Evolutionary conservation across 768 basidiomycete species (phyloP), one percentile per base, ranked within the genome.

Genomic region (Suillus hirtellus): DNA sequence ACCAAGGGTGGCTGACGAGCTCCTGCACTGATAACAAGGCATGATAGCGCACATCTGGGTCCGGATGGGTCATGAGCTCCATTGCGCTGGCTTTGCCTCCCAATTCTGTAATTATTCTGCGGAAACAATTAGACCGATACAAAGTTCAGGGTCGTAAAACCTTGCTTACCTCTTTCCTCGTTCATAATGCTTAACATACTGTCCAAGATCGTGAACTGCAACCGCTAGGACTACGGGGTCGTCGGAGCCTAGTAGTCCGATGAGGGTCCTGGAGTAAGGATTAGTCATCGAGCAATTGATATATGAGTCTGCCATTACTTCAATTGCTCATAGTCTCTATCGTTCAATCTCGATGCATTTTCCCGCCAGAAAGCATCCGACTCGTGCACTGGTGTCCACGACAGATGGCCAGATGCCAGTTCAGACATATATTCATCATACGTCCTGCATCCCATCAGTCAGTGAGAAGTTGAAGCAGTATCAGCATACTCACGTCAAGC

Each of bases 311-410:
- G 65, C 60, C 67, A 79, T 55, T 64, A 95, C 96, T 90, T 95
- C 63, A 99, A 82, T 64, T 93, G 90, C 69, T 89, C 86, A 67
- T 89, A 83, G 70, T 94, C 90, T 60, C 85, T 86, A 65, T 98
- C 95, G 67, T 95, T 93, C 49, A 99, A 77, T 72, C 87, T 93
- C 8, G 80, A 77, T 5, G 92, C 95, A 71, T 99, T 98, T 79
- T 96, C 95, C 71, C 91, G 93, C 97, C 97, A 99, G 79, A 99
- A 99, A 42, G 94, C 88, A 64, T 98, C 96, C 2, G 93, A 96
- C 72, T 95, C 93, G 71, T 99, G 97, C 11, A 94, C 92, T 14
- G 96, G 96, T 5, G 93, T 89, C 97, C 97, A 99, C 7, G 93
- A 91, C 31, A 99, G 78, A 73, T 95, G 94, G 2, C 96, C 95